Percentiles rank a stretch among this genome's conserved stretches.
phyloP scores from a whole-genome alignment of 2,329 filamentous ascomycete genomes.

The Beauveria varroae region DNA sequence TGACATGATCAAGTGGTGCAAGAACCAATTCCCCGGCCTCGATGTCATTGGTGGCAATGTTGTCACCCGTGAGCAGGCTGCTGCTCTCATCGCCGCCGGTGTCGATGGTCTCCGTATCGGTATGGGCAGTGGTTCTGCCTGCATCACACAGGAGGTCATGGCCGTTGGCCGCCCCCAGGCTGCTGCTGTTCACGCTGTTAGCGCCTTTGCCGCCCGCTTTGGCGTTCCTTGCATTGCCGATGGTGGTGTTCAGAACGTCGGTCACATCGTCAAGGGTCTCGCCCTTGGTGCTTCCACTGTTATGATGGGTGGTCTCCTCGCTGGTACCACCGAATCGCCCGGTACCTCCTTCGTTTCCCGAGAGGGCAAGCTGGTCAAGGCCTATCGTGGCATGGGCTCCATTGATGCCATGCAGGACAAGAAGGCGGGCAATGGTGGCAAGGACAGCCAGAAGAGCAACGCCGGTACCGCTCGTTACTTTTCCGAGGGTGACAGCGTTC shows the following conservation, averaged over 20 bases:
- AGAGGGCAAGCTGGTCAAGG: slow-evolving; percentile 97
- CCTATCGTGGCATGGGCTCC: slow-evolving; percentile 97
- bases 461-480: slow-evolving; percentile 97
- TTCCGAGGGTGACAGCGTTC: slow-evolving; percentile 87
- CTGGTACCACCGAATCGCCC: slow-evolving; percentile 94
- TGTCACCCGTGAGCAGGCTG: slow-evolving; percentile 94
- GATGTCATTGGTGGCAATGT: slow-evolving; percentile 99
- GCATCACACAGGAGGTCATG: slow-evolving; percentile 99
- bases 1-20: slow-evolving; percentile 96
- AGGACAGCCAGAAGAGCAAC: slow-evolving; percentile 73
- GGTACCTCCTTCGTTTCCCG: slow-evolving; percentile 94
- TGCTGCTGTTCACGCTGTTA: slow-evolving; percentile 83
- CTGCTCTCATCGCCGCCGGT: slow-evolving; percentile 82
- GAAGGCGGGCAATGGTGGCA: slow-evolving; percentile 72
- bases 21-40: slow-evolving; percentile 73
- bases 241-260: slow-evolving; percentile 95
- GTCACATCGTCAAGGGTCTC: slow-evolving; percentile 97
- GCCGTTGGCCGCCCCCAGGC: slow-evolving; percentile 95
- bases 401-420: slow-evolving; percentile 99
- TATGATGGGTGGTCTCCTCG: slow-evolving; percentile 98
- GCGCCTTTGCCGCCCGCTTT: slow-evolving; percentile 82
- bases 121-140: slow-evolving; percentile 97
- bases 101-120: slow-evolving; percentile 95
- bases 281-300: slow-evolving; percentile 89
- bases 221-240: slow-evolving; percentile 98